Evolutionary conservation across 202 grass and related monocot genomes (phyloP).

Genomic region (Panicum hallii): DNA sequence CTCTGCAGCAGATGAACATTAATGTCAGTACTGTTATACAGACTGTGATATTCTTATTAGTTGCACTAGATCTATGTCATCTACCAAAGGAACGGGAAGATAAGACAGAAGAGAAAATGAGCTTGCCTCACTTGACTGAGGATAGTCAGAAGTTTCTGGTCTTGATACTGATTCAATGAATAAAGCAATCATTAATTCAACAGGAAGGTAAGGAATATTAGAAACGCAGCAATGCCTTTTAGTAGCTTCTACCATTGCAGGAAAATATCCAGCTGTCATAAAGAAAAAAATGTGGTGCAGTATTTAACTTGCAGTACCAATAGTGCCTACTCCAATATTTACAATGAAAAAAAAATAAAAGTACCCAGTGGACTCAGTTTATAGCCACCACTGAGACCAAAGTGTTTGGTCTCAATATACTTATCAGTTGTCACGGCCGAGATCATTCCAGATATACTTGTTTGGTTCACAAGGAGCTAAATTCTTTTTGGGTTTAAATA

Average conservation of each 20-base stretch:
- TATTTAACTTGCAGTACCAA: not conserved
- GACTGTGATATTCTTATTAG: slow-evolving; percentile 8
- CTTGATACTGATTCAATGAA: slow-evolving; percentile 67
- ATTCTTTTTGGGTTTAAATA: slow-evolving; percentile 8
- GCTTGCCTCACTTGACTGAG: slow-evolving; percentile 76
- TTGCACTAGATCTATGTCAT: slow-evolving; percentile 19
- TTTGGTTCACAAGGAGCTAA: slow-evolving; percentile 14
- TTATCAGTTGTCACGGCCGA: not conserved
- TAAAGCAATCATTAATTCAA: slow-evolving; percentile 49
- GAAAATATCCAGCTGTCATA: not conserved
- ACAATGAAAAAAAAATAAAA: slow-evolving; percentile 3
- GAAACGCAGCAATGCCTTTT: not conserved
- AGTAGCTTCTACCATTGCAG: not conserved
- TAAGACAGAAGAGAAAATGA: slow-evolving; percentile 35
- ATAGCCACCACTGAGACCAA: not conserved
- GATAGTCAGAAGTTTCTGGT: slow-evolving; percentile 71
- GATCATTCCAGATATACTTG: slow-evolving; percentile 2
- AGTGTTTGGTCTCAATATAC: not conserved
- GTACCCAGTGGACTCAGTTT: not conserved
- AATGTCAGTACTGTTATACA: not conserved
- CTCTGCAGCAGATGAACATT: slow-evolving; percentile 61
- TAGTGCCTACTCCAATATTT: not conserved
- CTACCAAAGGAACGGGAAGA: slow-evolving; percentile 1
- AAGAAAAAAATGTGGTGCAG: not conserved
- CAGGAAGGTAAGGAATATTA: slow-evolving; percentile 15